Evolutionary conservation across 2,329 filamentous ascomycete species (phyloP), one percentile per base, ranked within the genome.

Genomic region (Neofusicoccum laricinum): DNA sequence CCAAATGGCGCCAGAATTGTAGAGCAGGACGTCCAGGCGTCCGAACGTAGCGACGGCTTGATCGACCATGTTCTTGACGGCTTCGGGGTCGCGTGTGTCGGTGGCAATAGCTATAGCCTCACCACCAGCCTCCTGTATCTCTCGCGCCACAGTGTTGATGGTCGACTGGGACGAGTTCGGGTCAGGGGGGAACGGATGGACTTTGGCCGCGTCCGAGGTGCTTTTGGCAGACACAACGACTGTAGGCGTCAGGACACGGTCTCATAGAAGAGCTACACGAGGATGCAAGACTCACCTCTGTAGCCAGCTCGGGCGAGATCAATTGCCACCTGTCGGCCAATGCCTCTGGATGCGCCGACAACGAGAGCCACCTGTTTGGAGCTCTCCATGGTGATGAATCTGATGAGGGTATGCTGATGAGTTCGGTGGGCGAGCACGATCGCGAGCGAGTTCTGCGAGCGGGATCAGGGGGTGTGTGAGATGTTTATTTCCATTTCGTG

Each of bases 1-100:
- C 88, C 89, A 95, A 68, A 96, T 93, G 2, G 92, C 92, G 45
- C 92, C 92, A 0, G 89, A 88, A 74, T 95, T 96, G 80, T 96
- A 96, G 55, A 95, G 76, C 2, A 96, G 77, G 0, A 90, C 88
- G 72, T 95, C 91, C 3, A 96, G 79, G 21, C 84, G 84, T 48
- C 83, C 82, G 70, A 90, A 89, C 4, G 75, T 80, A 70, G 78
- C 67, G 4, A 90, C 77, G 0, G 88, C 88, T 63, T 82, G 75
- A 21, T 83, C 73, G 2, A 93, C 78, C 45, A 94, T 81, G 7
- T 73, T 70, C 58, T 88, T 76, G 32, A 93, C 81, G 74, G 86
- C 88, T 7, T 81, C 77, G n/a, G 81, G 81, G 69, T 86, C 81
- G 61, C 91, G 85, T 0, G 89, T 89, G 71, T 96, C 91, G 7